Base-by-base conservation (phyloP, 2,329 filamentous ascomycete species). In the Pseudocercospora macadamiae region DNA sequence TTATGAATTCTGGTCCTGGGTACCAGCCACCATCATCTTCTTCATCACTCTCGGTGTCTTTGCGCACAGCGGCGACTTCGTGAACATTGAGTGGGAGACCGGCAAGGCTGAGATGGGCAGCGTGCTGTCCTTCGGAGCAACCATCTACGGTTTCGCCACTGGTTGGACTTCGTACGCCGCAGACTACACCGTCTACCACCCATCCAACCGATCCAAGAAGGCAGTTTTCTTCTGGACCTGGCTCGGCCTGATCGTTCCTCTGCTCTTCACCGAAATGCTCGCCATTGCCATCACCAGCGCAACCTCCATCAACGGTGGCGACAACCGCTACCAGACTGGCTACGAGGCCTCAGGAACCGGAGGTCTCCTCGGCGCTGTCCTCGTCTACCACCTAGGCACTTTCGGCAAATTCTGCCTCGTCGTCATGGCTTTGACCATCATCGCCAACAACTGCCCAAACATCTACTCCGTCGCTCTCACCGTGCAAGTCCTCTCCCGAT, bases 161-260 rank as follows among this genome's bases (percentile, higher is more conserved):
- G 84, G 90, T 56, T 95, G 90, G 89, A 86, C 87, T 1, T 83
- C 83, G 5, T 89, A 87, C 60, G 89, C 89, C 0, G 87, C 89
- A 7, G 90, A 93, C 70, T 93, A 92, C 73, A 91, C 88, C 19
- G 88, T 91, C 51, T 93, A 93, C 74, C 89, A 92, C 67, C 89
- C 89, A 0, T 77, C 80, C 2, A 79, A 75, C 21, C 85, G 85
- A 37, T 82, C 83, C 26, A 81, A 84, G 19, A 72, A 72, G 39
- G 85, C 86, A 60, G 80, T 92, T 60, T 93, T 93, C 74, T 67
- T 83, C 60, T 86, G 85, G 70, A 89, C 89, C 26, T 90, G 86
- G 72, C 71, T 78, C 21, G 90, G 90, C 8, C 79, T 95, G 12
- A 83, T 89, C 63, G 75, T 90, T 63, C 86, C 89, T 1, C 82